Conservation (phyloP, 805 yeast genomes). For the Saccharomycopsis oosterbeekiorum region DNA sequence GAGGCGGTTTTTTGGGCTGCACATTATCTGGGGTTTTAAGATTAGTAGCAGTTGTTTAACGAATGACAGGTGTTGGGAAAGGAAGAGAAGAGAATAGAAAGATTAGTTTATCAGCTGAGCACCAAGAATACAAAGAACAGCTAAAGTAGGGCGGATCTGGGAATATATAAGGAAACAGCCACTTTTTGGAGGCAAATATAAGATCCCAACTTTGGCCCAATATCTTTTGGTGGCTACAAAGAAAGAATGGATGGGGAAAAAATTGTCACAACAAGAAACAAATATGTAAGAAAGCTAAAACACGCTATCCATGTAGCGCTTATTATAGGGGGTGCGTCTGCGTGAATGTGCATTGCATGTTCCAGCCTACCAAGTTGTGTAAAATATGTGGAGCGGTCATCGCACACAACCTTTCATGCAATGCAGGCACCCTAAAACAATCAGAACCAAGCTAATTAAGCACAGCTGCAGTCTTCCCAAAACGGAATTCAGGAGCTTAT, state of each 20-base stretch:
- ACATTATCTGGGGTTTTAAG: neutral
- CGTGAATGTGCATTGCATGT: neutral
- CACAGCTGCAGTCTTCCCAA: neutral
- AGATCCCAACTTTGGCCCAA: neutral
- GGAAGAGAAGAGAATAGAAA: neutral
- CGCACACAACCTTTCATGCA: too few species aligned
- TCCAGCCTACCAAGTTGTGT: too few species aligned
- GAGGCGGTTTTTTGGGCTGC: neutral
- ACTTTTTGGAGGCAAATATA: neutral
- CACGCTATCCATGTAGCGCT: neutral
- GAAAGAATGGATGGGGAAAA: neutral
- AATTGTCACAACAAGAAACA: neutral
- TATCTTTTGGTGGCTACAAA: too few species aligned
- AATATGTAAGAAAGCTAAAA: neutral
- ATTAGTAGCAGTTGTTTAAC: neutral
- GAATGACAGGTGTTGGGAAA: neutral
- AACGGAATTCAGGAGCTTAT: conserved; percentile 1
- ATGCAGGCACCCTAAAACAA: too few species aligned
- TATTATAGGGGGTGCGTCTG: neutral
- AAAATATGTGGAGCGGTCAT: too few species aligned
- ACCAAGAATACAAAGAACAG: too few species aligned
- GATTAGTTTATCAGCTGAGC: too few species aligned
- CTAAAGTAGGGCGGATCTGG: too few species aligned
- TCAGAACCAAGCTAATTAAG: neutral
- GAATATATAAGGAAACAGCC: neutral